Evolutionary conservation across 805 yeast species (phyloP).

Genomic region (Yamadazyma kitorensis): DNA sequence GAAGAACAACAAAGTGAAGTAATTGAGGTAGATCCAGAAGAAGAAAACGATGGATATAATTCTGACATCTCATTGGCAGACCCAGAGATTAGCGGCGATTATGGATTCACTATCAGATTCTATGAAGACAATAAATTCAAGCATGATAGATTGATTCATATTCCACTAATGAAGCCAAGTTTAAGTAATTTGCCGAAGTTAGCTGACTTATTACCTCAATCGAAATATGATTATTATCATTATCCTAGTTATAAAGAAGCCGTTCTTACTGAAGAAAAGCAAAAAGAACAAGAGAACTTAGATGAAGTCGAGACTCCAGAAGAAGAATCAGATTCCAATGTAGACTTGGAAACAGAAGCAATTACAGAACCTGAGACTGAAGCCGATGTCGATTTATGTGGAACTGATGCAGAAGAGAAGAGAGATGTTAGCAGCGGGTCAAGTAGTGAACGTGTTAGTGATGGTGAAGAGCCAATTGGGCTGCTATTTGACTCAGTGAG

Average conservation of each 20-base stretch:
- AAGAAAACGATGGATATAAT: constrained; percentile 34
- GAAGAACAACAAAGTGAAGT: constrained; percentile 1
- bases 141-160: constrained; percentile 31
- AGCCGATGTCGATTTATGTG: constrained; percentile 1
- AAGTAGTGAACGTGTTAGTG: constrained; percentile 7
- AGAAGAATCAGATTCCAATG: neutral
- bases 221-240: constrained; percentile 31
- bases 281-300: neutral
- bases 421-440: constrained; percentile 1
- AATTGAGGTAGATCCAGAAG: constrained; percentile 12
- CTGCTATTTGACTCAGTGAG: constrained; percentile 19
- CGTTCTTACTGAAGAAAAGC: neutral
- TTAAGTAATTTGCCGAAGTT: constrained; percentile 39
- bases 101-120: constrained; percentile 46
- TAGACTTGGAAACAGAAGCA: constrained; percentile 1
- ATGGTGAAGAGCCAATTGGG: constrained; percentile 12
- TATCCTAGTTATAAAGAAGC: constrained; percentile 20
- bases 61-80: constrained; percentile 52
- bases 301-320: neutral
- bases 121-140: constrained; percentile 11
- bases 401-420: constrained; percentile 2
- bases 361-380: constrained; percentile 1
- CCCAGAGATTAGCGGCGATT: constrained; percentile 48
- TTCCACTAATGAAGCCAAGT: constrained; percentile 43
- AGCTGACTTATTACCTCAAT: constrained; percentile 24